Conservation (phyloP, 768 basidiomycete genomes). For the Albatrellus ellisii region DNA sequence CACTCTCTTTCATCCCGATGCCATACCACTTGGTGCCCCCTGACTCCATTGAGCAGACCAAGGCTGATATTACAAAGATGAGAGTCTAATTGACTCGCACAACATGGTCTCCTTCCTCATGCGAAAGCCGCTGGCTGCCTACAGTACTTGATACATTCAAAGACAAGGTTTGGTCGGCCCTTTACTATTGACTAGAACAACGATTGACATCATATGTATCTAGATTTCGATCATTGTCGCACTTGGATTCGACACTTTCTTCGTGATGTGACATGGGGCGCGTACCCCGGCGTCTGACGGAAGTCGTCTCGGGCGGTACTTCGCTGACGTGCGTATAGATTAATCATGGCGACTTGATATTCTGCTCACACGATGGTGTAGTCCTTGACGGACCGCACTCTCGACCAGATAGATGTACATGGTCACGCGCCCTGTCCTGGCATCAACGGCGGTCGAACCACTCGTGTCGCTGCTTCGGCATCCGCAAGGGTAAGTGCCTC, state of each 20-base stretch:
- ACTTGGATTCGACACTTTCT: constrained; percentile 88
- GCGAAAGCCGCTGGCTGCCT: constrained; percentile 93
- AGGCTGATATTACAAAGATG: constrained; percentile 60
- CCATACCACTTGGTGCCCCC: constrained; percentile 86
- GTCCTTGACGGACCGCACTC: constrained; percentile 76
- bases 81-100: constrained; percentile 72
- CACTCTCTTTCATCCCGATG: constrained; percentile 81
- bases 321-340: constrained; percentile 60
- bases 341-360: not conserved
- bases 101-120: constrained; percentile 89
- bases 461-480: constrained; percentile 84
- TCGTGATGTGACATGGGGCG: constrained; percentile 93
- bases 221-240: constrained; percentile 91
- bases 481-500: constrained; percentile 54
- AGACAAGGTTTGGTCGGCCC: constrained; percentile 47
- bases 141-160: constrained; percentile 78
- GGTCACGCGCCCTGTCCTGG: constrained; percentile 86
- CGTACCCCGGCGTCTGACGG: constrained; percentile 26
- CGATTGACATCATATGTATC: not conserved
- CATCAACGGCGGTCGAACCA: constrained; percentile 85
- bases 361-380: constrained; percentile 7
- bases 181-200: not conserved
- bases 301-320: constrained; percentile 76
- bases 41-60: constrained; percentile 37
- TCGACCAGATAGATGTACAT: constrained; percentile 99